A percentile compares a stretch with the other conserved stretches of the same genome.
Evolutionary conservation across 1,284 basidiomycete genomes (phyloP).

Genomic region (Moesziomyces parantarcticus): DNA sequence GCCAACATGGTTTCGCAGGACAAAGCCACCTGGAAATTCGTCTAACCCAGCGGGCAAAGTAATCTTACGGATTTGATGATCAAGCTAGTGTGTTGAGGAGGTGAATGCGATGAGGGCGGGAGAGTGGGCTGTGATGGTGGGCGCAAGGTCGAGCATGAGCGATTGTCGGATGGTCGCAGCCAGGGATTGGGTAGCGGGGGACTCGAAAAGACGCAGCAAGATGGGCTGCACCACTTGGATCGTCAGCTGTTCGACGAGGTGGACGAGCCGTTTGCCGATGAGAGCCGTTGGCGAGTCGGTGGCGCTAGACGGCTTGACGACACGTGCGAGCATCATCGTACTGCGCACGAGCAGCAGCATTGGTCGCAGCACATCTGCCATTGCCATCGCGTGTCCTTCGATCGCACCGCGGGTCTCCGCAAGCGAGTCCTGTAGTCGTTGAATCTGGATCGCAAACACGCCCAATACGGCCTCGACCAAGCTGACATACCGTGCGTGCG

Average conservation of each 20-base stretch:
- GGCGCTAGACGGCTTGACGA: neutral
- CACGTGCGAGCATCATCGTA: neutral
- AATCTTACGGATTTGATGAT: neutral
- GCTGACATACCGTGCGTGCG: slow-evolving; percentile 24
- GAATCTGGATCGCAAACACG: slow-evolving; percentile 6
- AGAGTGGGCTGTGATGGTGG: neutral
- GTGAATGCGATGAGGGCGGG: neutral
- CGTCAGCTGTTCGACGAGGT: neutral
- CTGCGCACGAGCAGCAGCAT: neutral
- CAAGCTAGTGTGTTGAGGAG: neutral
- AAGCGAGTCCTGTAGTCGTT: slow-evolving; percentile 5
- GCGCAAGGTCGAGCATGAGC: neutral
- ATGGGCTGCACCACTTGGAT: neutral
- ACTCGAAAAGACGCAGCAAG: neutral
- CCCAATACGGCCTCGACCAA: slow-evolving; percentile 24
- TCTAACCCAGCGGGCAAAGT: slow-evolving; percentile 13
- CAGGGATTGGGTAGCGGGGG: neutral
- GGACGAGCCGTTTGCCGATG: neutral
- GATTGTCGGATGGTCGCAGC: neutral
- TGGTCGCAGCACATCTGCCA: neutral
- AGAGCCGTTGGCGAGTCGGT: neutral
- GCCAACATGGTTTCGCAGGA: slow-evolving; percentile 54
- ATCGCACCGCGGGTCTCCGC: slow-evolving; percentile 1
- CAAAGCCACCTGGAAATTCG: slow-evolving; percentile 57
- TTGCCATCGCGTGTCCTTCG: neutral